These are phyloP conservation scores for Uncinocarpus reesii DNA, from an alignment of 2,329 filamentous ascomycete species.

Conservation along the genomic window DNA sequence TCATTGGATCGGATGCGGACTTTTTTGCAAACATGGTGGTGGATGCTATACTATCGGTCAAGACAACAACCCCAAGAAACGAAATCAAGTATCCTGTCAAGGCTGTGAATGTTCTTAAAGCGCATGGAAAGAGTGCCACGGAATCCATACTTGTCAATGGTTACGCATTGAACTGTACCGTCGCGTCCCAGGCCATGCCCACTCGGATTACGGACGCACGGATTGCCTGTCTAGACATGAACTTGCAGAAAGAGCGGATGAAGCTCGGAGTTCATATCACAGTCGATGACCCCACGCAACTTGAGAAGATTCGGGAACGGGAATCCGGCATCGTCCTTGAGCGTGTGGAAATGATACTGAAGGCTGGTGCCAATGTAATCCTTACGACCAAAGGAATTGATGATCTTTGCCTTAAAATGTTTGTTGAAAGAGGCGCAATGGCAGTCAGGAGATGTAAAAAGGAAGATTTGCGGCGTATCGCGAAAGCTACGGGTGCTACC, in stretches of 20 bases:
- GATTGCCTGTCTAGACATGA: conserved; percentile 95
- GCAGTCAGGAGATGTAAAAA: conserved; percentile 95
- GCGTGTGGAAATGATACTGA: conserved; percentile 92
- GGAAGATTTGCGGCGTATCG: conserved; percentile 91
- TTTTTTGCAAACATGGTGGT: conserved; percentile 98
- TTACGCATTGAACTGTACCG: conserved; percentile 96
- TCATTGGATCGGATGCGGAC: conserved; percentile 88
- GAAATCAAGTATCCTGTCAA: conserved; percentile 97
- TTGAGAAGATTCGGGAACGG: conserved; percentile 90
- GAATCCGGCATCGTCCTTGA: conserved; percentile 91
- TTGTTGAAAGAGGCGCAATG: conserved; percentile 91
- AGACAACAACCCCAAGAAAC: conserved; percentile 78
- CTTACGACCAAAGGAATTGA: conserved; percentile 98
- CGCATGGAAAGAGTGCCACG: conserved; percentile 77
- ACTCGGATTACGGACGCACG: conserved; percentile 87
- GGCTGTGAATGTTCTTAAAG: conserved; percentile 97
- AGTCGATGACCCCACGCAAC: conserved; percentile 89
- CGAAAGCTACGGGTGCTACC: conserved; percentile 88
- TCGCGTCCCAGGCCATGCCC: conserved; percentile 95
- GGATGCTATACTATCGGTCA: conserved; percentile 90
- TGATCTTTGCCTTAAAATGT: conserved; percentile 85
- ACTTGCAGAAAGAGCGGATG: conserved; percentile 97
- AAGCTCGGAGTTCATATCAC: conserved; percentile 98
- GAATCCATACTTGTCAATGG: conserved; percentile 91
- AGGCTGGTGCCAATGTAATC: conserved; percentile 91